Conservation (phyloP, 805 yeast species). For the Torulaspora delbrueckii region DNA sequence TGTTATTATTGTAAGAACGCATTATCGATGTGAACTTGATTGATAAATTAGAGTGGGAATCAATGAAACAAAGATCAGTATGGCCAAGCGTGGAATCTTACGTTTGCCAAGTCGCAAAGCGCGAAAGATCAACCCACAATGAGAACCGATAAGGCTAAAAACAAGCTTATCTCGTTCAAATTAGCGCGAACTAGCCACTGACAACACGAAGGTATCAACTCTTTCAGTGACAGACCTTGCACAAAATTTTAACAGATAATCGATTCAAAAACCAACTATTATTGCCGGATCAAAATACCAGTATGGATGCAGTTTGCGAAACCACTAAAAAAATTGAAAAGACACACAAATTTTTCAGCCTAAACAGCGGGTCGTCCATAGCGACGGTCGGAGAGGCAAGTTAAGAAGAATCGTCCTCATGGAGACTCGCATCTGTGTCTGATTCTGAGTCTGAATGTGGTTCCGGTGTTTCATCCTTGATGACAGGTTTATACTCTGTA, state of each 20-base stretch:
- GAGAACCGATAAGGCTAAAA: neutral
- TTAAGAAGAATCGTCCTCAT: neutral
- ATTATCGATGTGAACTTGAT: neutral
- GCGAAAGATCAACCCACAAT: neutral
- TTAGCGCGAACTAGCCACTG: neutral
- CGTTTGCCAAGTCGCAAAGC: neutral
- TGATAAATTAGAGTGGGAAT: neutral
- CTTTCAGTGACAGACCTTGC: neutral
- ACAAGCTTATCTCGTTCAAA: neutral
- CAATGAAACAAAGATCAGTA: neutral
- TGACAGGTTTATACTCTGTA: slow-evolving; percentile 9
- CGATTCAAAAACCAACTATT: neutral
- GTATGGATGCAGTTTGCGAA: slow-evolving; percentile 1
- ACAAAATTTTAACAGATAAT: neutral
- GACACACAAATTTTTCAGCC: slow-evolving; percentile 4
- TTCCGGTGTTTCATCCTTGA: neutral
- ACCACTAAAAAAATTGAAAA: neutral
- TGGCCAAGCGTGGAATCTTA: neutral
- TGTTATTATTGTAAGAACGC: slow-evolving; percentile 12
- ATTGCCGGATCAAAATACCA: slow-evolving; percentile 2
- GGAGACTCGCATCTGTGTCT: slow-evolving; percentile 1
- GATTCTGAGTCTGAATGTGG: neutral
- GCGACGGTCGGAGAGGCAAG: neutral
- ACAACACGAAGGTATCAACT: neutral
- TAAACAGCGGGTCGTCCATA: neutral